Evolutionary conservation across 2,329 filamentous ascomycete genomes (phyloP).

Genomic region (Lachnellula cervina): DNA sequence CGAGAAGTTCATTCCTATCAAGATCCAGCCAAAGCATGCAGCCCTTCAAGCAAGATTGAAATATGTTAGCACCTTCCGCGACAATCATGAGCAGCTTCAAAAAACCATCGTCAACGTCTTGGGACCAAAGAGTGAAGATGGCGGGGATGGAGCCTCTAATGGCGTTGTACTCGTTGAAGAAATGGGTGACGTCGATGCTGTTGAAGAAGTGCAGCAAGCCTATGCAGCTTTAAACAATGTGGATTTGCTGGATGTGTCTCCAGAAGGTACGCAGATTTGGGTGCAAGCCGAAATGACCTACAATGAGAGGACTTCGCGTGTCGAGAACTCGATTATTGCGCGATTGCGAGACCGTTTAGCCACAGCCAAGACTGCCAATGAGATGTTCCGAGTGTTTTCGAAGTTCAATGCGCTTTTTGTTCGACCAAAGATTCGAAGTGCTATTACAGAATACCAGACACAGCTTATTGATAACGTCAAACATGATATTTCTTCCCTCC

Average conservation of each 20-base stretch:
- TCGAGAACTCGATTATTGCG: constrained; percentile 98
- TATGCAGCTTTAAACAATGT: constrained; percentile 94
- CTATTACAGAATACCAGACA: constrained; percentile 96
- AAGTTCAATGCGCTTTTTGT: constrained; percentile 99
- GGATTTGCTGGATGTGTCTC: constrained; percentile 86
- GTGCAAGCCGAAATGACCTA: constrained; percentile 92
- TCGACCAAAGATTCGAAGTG: constrained; percentile 95
- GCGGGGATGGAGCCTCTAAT: constrained; percentile 50
- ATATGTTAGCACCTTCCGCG: constrained; percentile 90
- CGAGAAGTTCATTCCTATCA: constrained; percentile 98
- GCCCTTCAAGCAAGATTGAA: constrained; percentile 86
- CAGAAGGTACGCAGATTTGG: constrained; percentile 87
- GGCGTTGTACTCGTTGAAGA: constrained; percentile 77
- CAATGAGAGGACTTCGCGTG: constrained; percentile 92
- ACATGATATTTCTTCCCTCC: constrained; percentile 84
- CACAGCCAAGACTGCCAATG: constrained; percentile 93
- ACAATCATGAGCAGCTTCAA: constrained; percentile 96
- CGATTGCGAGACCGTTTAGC: constrained; percentile 86
- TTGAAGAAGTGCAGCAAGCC: constrained; percentile 91
- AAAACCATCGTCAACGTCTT: constrained; percentile 96
- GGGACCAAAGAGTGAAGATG: constrained; percentile 62
- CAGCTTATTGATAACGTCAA: constrained; percentile 98
- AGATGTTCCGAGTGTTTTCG: constrained; percentile 99
- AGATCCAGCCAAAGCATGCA: constrained; percentile 81
- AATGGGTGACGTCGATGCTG: constrained; percentile 94